phyloP scores from a whole-genome alignment of 495 filamentous ascomycete species.

The Hypoxylon crocopeplum region DNA sequence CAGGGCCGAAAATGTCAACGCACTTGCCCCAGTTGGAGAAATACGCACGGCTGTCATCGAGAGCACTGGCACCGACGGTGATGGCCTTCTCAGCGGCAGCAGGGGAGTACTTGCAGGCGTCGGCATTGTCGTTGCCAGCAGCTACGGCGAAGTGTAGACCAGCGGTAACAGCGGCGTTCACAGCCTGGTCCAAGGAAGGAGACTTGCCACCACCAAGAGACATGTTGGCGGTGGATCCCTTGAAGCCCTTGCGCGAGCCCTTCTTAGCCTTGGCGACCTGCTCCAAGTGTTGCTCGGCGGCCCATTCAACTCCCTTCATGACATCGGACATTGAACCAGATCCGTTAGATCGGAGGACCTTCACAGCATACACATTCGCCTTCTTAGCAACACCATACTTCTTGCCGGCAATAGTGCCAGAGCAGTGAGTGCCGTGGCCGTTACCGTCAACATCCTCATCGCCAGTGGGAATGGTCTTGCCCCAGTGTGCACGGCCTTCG shows the following conservation, averaged over 20 bases:
- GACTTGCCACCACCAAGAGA: conserved; percentile 97
- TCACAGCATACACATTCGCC: conserved; percentile 94
- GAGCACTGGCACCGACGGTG: conserved; percentile 93
- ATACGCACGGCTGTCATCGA: conserved; percentile 96
- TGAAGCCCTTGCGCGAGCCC: conserved; percentile 91
- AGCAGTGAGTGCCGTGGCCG: conserved; percentile 99
- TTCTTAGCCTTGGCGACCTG: conserved; percentile 77
- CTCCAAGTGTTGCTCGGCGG: conserved; percentile 77
- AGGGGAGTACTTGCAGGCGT: conserved; percentile 99
- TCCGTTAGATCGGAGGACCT: conserved; percentile 96
- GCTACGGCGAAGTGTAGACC: conserved; percentile 98
- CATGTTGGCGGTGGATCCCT: conserved; percentile 99
- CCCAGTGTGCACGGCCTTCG: conserved; percentile 93
- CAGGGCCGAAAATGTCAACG: conserved; percentile 98
- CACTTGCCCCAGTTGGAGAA: conserved; percentile 99
- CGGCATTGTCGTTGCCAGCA: conserved; percentile 97
- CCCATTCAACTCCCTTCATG: conserved; percentile 97
- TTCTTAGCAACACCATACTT: conserved; percentile 99
- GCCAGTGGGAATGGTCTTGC: conserved; percentile 87
- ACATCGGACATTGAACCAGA: conserved; percentile 99
- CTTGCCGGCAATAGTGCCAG: conserved; percentile 95
- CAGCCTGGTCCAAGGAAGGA: conserved; percentile 82
- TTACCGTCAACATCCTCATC: conserved; percentile 95
- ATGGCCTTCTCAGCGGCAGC: conserved; percentile 91
- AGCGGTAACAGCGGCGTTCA: conserved; percentile 88